Conservation (phyloP, 139 green algal species). For the Coelastrella sp. region DNA sequence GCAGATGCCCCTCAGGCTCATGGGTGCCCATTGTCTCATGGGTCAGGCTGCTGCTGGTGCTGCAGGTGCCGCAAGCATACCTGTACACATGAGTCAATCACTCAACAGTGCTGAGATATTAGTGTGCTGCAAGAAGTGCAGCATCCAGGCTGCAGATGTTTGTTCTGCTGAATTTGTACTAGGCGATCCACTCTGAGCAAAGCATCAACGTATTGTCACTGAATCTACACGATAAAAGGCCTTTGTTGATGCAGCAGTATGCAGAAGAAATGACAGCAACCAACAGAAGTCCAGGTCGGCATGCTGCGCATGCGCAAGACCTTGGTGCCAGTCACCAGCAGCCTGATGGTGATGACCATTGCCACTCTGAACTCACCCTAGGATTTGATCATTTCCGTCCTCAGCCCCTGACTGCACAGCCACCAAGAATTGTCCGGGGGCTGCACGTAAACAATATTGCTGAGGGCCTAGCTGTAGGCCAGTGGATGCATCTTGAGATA, state of each 20-base stretch:
- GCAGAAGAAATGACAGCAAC: too few relatives aligned
- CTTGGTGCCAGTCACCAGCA: too few relatives aligned
- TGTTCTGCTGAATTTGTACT: too few relatives aligned
- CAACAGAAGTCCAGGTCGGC: too few relatives aligned
- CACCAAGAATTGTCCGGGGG: constrained; percentile 27
- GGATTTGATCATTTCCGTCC: not conserved
- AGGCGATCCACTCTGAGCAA: too few relatives aligned
- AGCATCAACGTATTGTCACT: too few relatives aligned
- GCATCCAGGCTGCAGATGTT: not conserved
- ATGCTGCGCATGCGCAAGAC: too few relatives aligned
- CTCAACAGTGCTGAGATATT: too few relatives aligned
- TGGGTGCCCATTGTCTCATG: constrained; percentile 75
- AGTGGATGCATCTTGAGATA: not conserved
- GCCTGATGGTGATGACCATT: not conserved
- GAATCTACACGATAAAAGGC: too few relatives aligned
- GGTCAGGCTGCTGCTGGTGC: constrained; percentile 53
- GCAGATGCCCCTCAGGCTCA: constrained; percentile 43
- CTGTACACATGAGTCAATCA: not conserved
- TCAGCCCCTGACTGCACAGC: not conserved
- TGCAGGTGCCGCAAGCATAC: constrained; percentile 69
- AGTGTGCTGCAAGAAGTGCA: too few relatives aligned
- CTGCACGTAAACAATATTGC: constrained; percentile 7
- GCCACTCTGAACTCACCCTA: constrained; percentile 32
- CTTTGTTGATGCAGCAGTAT: too few relatives aligned
- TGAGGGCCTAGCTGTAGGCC: not conserved